Percentiles rank a stretch among this genome's conserved stretches.
These are phyloP conservation scores for Lachnellula arida DNA, from an alignment of 2,329 filamentous ascomycete species.

Conservation along the genomic window DNA sequence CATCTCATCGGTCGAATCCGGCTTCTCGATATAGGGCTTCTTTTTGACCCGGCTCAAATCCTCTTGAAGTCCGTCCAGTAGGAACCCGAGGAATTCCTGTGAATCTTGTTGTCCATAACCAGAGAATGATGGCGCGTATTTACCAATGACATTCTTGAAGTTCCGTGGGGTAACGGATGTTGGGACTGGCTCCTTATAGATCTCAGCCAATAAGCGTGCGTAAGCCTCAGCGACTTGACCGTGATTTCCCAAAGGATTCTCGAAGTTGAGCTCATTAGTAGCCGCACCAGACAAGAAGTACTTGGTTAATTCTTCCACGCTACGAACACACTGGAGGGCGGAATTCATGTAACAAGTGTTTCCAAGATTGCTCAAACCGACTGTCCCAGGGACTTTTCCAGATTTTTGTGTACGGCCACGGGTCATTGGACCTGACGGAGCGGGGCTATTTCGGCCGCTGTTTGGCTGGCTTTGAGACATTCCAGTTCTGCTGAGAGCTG, in stretches of 20 bases:
- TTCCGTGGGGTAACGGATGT: slow-evolving; percentile 71
- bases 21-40: slow-evolving; percentile 97
- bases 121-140: slow-evolving; percentile 79
- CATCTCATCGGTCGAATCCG: slow-evolving; percentile 96
- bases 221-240: slow-evolving; percentile 87
- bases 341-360: slow-evolving; percentile 99
- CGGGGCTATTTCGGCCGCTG: slow-evolving; percentile 67
- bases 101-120: slow-evolving; percentile 97
- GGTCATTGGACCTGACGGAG: slow-evolving; percentile 56
- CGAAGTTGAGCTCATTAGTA: slow-evolving; percentile 74
- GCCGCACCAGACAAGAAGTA: slow-evolving; percentile 80
- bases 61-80: slow-evolving; percentile 91
- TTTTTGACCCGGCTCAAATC: slow-evolving; percentile 90
- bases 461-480: slow-evolving; percentile 37
- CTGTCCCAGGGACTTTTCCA: slow-evolving; percentile 67
- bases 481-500: slow-evolving; percentile 16
- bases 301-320: slow-evolving; percentile 86
- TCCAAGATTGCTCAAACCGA: slow-evolving; percentile 83
- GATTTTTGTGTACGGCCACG: slow-evolving; percentile 66
- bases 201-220: slow-evolving; percentile 66
- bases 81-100: slow-evolving; percentile 91
- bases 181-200: slow-evolving; percentile 65
- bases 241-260: slow-evolving; percentile 80
- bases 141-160: slow-evolving; percentile 79
- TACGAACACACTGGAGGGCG: slow-evolving; percentile 88